Conservation (phyloP, 805 yeast genomes). For the Wickerhamia fluorescens region DNA sequence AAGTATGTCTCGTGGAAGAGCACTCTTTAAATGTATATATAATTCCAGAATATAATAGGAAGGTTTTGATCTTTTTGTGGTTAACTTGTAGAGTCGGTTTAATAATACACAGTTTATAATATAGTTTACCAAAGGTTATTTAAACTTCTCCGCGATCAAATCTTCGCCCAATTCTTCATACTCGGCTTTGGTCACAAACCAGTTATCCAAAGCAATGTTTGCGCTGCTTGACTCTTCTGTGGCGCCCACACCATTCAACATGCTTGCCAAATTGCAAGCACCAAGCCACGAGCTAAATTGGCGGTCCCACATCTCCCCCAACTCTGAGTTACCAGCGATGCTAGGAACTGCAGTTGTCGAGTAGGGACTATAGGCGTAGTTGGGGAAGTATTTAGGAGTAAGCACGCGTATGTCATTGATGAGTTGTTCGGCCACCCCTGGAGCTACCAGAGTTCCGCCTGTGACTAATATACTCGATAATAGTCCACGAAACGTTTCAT, state of each 20-base stretch:
- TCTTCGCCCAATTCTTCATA: slow-evolving; percentile 58
- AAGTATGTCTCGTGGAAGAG: slow-evolving; percentile 37
- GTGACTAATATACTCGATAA: slow-evolving; percentile 45
- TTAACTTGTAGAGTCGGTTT: too few species aligned
- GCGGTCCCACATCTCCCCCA: too few species aligned
- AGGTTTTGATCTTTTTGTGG: too few species aligned
- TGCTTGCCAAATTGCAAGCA: slow-evolving; percentile 59
- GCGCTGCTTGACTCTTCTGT: slow-evolving; percentile 17
- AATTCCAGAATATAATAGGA: too few species aligned
- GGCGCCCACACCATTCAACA: slow-evolving; percentile 45
- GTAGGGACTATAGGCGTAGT: slow-evolving; percentile 29
- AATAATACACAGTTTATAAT: too few species aligned
- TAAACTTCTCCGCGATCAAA: slow-evolving; percentile 29
- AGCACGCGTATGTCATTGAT: slow-evolving; percentile 47
- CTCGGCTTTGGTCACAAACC: slow-evolving; percentile 57
- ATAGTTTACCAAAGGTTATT: too few species aligned
- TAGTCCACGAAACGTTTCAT: slow-evolving; percentile 32
- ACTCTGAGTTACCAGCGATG: slow-evolving; percentile 26
- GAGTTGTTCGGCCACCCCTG: slow-evolving; percentile 50
- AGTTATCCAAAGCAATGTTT: slow-evolving; percentile 36
- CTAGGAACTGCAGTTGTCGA: slow-evolving; percentile 25
- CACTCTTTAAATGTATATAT: background rate
- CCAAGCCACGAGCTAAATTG: slow-evolving; percentile 63
- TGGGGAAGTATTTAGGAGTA: slow-evolving; percentile 39
- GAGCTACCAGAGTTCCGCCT: slow-evolving; percentile 52